Percentiles rank a stretch among this genome's conserved stretches.
Evolutionary conservation across 2,329 filamentous ascomycete genomes (phyloP).

Genomic region (Sclerotinia nivalis): DNA sequence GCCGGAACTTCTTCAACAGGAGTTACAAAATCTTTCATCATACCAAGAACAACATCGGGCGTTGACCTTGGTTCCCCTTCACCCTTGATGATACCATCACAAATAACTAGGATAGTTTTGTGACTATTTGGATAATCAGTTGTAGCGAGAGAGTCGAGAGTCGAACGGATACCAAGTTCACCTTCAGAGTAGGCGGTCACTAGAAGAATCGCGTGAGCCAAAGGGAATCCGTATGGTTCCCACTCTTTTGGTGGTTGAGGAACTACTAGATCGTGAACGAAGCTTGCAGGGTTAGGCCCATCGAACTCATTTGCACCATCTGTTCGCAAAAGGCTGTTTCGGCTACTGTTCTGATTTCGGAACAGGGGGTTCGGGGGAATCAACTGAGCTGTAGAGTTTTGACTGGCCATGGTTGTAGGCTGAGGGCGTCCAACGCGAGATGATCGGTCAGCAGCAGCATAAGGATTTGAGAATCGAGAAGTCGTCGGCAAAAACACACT

Average conservation of each 20-base stretch:
- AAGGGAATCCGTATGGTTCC: conserved; percentile 93
- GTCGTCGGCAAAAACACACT: conserved; percentile 89
- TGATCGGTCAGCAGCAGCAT: conserved; percentile 65
- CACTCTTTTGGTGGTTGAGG: conserved; percentile 95
- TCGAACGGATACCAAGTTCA: conserved; percentile 87
- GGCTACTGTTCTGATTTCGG: conserved; percentile 62
- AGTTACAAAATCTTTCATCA: conserved; percentile 91
- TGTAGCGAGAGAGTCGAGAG: conserved; percentile 91
- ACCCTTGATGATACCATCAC: conserved; percentile 96
- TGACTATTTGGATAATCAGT: conserved; percentile 99
- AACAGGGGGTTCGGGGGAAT: conserved; percentile 73
- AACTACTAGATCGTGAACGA: conserved; percentile 93
- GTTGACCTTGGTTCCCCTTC: conserved; percentile 84
- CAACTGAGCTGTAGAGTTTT: conserved; percentile 70
- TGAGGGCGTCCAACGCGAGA: conserved; percentile 50
- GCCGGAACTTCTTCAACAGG: conserved; percentile 79
- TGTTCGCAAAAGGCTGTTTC: conserved; percentile 63
- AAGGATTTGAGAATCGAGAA: conserved; percentile 90
- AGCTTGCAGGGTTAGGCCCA: conserved; percentile 81
- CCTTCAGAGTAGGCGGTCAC: conserved; percentile 98
- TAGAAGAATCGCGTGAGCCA: conserved; percentile 90
- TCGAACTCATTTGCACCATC: conserved; percentile 62
- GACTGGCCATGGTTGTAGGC: conserved; percentile 95
- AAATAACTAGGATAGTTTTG: conserved; percentile 94
- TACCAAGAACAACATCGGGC: conserved; percentile 83